These are phyloP conservation scores for Eucalyptus virginea DNA, from an alignment of 345 rosid species.

Conservation along the genomic window DNA sequence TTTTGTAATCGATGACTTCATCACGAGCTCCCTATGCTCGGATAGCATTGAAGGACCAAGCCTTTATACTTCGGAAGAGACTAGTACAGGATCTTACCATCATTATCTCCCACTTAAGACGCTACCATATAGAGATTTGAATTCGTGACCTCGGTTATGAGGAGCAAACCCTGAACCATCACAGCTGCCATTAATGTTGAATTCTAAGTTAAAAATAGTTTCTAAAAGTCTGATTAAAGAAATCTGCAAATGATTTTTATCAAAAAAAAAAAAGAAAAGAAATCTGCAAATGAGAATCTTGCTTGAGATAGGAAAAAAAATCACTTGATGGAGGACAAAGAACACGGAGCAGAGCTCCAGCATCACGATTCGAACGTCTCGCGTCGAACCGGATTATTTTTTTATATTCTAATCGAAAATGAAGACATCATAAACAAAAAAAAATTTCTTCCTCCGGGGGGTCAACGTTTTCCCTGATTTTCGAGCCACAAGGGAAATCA, in stretches of 20 bases:
- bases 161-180: too few relatives aligned
- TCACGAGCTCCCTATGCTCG: rapidly evolving
- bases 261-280: too few relatives aligned
- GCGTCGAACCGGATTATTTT: neutral
- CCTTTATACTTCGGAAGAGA: rapidly evolving
- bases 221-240: neutral
- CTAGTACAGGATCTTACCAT: rapidly evolving
- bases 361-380: neutral
- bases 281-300: neutral
- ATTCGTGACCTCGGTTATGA: rapidly evolving
- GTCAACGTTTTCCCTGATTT: neutral
- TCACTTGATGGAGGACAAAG: neutral
- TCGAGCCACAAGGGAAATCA: neutral
- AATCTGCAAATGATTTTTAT: neutral
- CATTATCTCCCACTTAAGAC: rapidly evolving
- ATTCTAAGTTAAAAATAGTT: neutral
- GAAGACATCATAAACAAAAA: neutral
- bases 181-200: rapidly evolving
- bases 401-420: neutral
- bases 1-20: rapidly evolving
- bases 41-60: rapidly evolving
- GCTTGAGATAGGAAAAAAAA: neutral
- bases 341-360: neutral
- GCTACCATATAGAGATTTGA: too few relatives aligned
- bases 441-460: rapidly evolving